Evolutionary conservation across 345 rosid species (phyloP).

Genomic region (Excoecaria agallocha): DNA sequence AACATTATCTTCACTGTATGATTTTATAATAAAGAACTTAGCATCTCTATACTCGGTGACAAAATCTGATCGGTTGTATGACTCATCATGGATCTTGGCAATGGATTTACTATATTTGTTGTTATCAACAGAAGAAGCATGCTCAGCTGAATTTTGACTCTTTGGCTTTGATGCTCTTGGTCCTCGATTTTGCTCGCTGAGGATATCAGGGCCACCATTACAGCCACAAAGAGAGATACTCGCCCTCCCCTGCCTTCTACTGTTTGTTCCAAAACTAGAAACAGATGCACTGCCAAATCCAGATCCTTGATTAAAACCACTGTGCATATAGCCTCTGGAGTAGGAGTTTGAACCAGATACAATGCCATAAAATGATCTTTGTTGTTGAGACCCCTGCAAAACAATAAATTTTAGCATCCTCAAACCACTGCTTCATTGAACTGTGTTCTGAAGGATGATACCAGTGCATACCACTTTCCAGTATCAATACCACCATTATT

Average conservation of each 20-base stretch:
- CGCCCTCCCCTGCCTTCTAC: conserved; percentile 59
- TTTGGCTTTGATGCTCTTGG: conserved; percentile 83
- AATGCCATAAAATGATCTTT: conserved; percentile 33
- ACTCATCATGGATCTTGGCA: conserved; percentile 41
- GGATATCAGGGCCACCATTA: conserved; percentile 62
- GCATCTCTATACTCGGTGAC: conserved; percentile 63
- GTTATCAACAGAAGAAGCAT: conserved; percentile 43
- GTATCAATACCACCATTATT: background rate
- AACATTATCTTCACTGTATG: conserved; percentile 95
- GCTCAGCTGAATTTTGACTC: conserved; percentile 51
- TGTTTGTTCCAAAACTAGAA: background rate
- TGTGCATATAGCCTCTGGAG: too few relatives aligned
- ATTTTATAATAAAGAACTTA: conserved; percentile 84
- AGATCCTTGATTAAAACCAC: too few relatives aligned
- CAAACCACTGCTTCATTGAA: background rate
- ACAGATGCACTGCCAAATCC: too few relatives aligned
- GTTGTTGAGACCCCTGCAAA: conserved; percentile 64
- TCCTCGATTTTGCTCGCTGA: conserved; percentile 82
- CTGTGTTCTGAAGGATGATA: background rate
- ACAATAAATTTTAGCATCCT: conserved; percentile 3
- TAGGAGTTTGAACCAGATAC: too few relatives aligned
- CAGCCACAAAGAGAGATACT: conserved; percentile 54
- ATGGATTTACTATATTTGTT: conserved; percentile 42
- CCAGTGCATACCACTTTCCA: background rate
- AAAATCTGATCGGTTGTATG: conserved; percentile 56